Conservation (phyloP, 2,329 filamentous ascomycete species). For the Pseudogymnoascus verrucosus region DNA sequence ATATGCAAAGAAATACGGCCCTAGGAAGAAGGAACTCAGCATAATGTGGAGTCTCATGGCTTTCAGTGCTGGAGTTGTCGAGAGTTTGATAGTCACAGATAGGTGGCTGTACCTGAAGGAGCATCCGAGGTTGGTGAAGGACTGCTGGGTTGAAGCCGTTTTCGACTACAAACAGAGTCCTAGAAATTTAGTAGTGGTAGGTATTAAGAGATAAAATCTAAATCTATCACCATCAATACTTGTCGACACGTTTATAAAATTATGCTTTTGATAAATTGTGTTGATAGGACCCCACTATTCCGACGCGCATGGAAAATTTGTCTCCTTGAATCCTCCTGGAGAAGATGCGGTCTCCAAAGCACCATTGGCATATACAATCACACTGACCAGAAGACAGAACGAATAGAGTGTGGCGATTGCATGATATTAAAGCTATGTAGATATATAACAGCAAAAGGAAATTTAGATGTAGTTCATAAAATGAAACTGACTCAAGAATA, state of each 20-base stretch:
- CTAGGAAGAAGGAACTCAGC: slow-evolving; percentile 71
- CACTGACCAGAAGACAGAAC: neutral
- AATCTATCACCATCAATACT: neutral
- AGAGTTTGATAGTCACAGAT: slow-evolving; percentile 85
- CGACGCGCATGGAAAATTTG: neutral
- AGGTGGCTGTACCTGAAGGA: slow-evolving; percentile 82
- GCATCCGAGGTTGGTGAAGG: slow-evolving; percentile 58
- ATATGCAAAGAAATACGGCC: slow-evolving; percentile 60
- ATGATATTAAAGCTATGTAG: neutral
- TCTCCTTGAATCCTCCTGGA: neutral
- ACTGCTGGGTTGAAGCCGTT: slow-evolving; percentile 86
- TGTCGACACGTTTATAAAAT: neutral
- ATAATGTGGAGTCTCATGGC: slow-evolving; percentile 94
- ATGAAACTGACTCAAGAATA: slow-evolving; percentile 32
- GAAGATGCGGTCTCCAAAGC: neutral
- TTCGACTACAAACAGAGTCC: slow-evolving; percentile 85
- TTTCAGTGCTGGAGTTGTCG: slow-evolving; percentile 81
- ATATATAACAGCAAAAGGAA: neutral
- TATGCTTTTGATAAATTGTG: neutral
- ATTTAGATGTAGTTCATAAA: slow-evolving; percentile 31
- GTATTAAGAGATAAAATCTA: slow-evolving; percentile 52
- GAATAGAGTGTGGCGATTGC: neutral
- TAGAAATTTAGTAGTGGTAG: slow-evolving; percentile 86
- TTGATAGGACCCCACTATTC: slow-evolving; percentile 1
- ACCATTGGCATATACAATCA: too few species aligned